phyloP scores from a whole-genome alignment of 2,329 filamentous ascomycete species.

The Microdochium bolleyi region DNA sequence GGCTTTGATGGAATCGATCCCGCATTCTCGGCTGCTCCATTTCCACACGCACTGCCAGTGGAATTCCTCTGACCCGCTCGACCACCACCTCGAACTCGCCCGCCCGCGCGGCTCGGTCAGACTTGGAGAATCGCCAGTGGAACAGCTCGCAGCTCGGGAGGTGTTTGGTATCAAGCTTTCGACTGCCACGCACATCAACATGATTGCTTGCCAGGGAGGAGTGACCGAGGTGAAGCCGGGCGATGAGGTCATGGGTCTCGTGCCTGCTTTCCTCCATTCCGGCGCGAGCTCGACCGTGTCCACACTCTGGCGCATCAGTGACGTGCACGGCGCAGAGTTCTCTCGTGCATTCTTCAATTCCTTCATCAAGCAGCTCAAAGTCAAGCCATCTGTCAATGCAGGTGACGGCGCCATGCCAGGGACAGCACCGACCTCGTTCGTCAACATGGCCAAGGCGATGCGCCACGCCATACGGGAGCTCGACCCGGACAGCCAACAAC shows the following conservation, averaged over 20 bases:
- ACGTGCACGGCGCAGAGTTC: background rate
- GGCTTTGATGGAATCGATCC: background rate
- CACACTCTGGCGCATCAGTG: background rate
- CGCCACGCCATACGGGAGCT: background rate
- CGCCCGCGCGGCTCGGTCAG: background rate
- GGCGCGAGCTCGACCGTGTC: background rate
- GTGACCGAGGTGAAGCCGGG: background rate
- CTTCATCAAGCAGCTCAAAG: background rate
- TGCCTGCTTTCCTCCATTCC: background rate
- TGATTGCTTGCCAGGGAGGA: background rate
- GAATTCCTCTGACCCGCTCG: background rate
- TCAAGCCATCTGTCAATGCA: background rate
- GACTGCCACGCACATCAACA: background rate
- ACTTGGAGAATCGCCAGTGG: background rate
- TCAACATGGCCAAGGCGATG: background rate
- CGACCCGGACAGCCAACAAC: background rate
- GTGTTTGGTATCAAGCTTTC: background rate
- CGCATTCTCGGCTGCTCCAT: background rate
- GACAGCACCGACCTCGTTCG: background rate
- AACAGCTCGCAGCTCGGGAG: background rate
- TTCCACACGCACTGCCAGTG: background rate
- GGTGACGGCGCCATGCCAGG: background rate
- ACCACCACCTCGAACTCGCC: background rate
- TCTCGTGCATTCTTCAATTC: background rate
- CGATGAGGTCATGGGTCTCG: background rate